Conservation (phyloP, 2,329 filamentous ascomycete genomes). For the Aspergillus fischeri region DNA sequence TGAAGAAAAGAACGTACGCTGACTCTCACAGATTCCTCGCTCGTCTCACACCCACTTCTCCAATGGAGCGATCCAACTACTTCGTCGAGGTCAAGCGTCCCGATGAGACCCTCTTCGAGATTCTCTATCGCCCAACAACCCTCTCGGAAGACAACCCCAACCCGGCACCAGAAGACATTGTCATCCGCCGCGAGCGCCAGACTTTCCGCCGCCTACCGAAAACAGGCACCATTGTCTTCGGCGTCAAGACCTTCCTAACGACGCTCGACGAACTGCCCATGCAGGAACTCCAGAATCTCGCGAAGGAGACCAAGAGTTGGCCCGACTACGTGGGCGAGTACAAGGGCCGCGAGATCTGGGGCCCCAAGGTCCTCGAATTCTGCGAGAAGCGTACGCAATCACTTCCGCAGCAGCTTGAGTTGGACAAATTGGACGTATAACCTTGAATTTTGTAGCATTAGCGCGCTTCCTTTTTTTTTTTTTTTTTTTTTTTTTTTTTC, state of each 20-base stretch:
- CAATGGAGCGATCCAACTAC: constrained; percentile 48
- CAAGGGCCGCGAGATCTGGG: constrained; percentile 45
- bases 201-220: constrained; percentile 46
- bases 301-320: constrained; percentile 44
- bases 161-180: constrained; percentile 37
- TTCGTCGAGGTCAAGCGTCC: constrained; percentile 47
- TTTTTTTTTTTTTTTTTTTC: not conserved
- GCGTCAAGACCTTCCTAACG: constrained; percentile 46
- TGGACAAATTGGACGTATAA: constrained; percentile 15
- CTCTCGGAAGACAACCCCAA: constrained; percentile 37
- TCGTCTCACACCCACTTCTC: constrained; percentile 40
- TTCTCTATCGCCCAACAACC: constrained; percentile 44
- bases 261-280: constrained; percentile 38
- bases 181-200: constrained; percentile 48
- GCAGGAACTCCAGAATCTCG: constrained; percentile 40
- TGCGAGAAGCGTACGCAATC: constrained; percentile 24
- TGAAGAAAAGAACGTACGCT: not conserved
- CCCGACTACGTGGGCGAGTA: constrained; percentile 43
- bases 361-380: constrained; percentile 34
- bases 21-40: constrained; percentile 39
- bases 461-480: not conserved
- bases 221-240: constrained; percentile 46
- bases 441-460: constrained; percentile 14
- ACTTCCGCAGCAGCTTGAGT: not conserved
- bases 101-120: constrained; percentile 34